Base-by-base conservation (phyloP, 768 basidiomycete genomes). In the Clitopilus hobsonii region DNA sequence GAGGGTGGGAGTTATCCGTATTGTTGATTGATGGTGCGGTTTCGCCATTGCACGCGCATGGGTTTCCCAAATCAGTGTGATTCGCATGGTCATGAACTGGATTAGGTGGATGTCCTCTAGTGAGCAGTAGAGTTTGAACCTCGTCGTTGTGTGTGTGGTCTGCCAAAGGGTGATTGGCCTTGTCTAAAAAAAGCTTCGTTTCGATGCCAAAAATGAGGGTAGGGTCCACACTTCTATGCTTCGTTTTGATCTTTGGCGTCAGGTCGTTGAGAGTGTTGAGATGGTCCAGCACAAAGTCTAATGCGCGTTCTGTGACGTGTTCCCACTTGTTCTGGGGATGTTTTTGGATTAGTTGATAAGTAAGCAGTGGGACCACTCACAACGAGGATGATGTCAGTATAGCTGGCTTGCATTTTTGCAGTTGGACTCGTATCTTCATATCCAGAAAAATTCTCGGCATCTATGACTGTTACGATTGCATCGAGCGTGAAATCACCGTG, bases 321-420 rank as follows among this genome's bases (percentile, higher is more conserved):
- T 96, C 92, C 85, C 89, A 93, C 77, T 98, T 97, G 61, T 94
- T 95, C 85, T 92, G n/a, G n/a, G n/a, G n/a, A n/a, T n/a, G n/a
- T n/a, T n/a, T n/a, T n/a, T n/a, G n/a, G n/a, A n/a, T n/a, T n/a
- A n/a, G n/a, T n/a, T n/a, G n/a, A n/a, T n/a, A n/a, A n/a, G n/a
- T n/a, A n/a, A n/a, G n/a, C n/a, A n/a, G n/a, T n/a, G 5, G 25
- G 56, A 2, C 18, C 11, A 76, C 86, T 56, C 56, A 91, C 90
- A 53, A 98, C 81, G 25, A 98, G 74, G 55, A 98, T 83, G 32
- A 95, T 77, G 66, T 98, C 95, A 2, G 94, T 94, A 67, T 96
- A 98, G 64, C 88, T 89, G n/a, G 95, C 91, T 73, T 92, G 87
- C 86, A 96, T 93, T 66, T 84, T 91, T 20, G 94, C 94, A 0